These are phyloP conservation scores for Podaxis sp. DNA, from an alignment of 768 basidiomycete genomes.

Conservation along the genomic window DNA sequence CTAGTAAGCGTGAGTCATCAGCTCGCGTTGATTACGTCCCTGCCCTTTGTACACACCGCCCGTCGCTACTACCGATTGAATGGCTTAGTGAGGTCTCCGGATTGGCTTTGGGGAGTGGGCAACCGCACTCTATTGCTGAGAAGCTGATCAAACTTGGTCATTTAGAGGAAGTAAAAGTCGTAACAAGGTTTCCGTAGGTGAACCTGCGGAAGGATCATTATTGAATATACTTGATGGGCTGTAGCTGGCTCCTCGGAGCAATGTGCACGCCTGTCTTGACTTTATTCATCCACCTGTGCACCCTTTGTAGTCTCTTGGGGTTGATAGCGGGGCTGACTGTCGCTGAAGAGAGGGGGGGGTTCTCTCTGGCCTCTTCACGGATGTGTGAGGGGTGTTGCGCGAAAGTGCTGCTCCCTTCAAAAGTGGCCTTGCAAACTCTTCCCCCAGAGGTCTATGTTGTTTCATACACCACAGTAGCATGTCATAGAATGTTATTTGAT, in stretches of 20 bases:
- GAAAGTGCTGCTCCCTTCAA: slow-evolving; percentile 5
- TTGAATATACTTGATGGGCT: slow-evolving; percentile 30
- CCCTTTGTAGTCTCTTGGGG: slow-evolving; percentile 17
- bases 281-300: slow-evolving; percentile 3
- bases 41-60: slow-evolving; percentile 90
- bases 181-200: slow-evolving; percentile 82
- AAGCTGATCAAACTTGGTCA: slow-evolving; percentile 77
- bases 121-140: slow-evolving; percentile 36
- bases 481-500: slow-evolving; percentile 23
- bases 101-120: slow-evolving; percentile 65
- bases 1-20: slow-evolving; percentile 54
- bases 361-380: slow-evolving; percentile 13
- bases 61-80: slow-evolving; percentile 90
- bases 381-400: not conserved
- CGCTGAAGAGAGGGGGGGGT: not conserved
- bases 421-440: not conserved
- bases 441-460: not conserved
- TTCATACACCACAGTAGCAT: slow-evolving; percentile 7
- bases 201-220: slow-evolving; percentile 81
- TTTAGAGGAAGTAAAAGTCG: slow-evolving; percentile 84
- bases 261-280: not conserved
- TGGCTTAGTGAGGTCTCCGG: slow-evolving; percentile 85
- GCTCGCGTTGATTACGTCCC: slow-evolving; percentile 87
- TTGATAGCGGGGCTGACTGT: slow-evolving; percentile 14
- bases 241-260: slow-evolving; percentile 19